Evolutionary conservation across 1,284 basidiomycete species (phyloP).

Genomic region (Austroboletus olivaceoglutinosus): DNA sequence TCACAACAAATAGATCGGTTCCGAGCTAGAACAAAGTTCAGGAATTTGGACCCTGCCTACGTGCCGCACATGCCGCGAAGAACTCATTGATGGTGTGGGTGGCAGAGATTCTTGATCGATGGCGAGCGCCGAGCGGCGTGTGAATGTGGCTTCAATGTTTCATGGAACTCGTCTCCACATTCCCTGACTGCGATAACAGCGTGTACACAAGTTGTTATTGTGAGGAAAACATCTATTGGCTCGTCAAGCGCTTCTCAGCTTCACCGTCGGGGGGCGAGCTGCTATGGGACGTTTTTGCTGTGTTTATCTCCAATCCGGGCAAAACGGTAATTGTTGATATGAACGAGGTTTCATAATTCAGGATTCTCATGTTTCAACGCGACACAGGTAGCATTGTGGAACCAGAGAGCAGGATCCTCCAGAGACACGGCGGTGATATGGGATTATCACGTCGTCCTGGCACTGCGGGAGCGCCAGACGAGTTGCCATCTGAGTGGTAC

Average conservation of each 20-base stretch:
- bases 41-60: conserved; percentile 4
- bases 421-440: conserved; percentile 51
- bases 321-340: conserved; percentile 48
- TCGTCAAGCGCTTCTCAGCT: conserved; percentile 46
- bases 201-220: conserved; percentile 44
- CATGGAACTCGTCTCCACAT: conserved; percentile 15
- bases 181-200: conserved; percentile 16
- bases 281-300: conserved; percentile 51
- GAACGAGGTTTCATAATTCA: neutral
- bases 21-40: conserved; percentile 10
- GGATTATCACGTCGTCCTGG: conserved; percentile 75
- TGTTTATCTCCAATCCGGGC: conserved; percentile 65
- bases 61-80: neutral
- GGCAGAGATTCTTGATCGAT: neutral
- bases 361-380: conserved; percentile 5
- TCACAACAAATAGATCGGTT: neutral
- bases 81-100: neutral
- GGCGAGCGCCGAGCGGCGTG: conserved; percentile 18
- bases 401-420: conserved; percentile 47
- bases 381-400: conserved; percentile 61
- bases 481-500: conserved; percentile 11
- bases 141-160: conserved; percentile 12
- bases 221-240: conserved; percentile 72
- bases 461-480: conserved; percentile 39
- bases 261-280: conserved; percentile 26